Base-by-base conservation (phyloP, 208 protist species). In the Trypanosoma conorhini region DNA sequence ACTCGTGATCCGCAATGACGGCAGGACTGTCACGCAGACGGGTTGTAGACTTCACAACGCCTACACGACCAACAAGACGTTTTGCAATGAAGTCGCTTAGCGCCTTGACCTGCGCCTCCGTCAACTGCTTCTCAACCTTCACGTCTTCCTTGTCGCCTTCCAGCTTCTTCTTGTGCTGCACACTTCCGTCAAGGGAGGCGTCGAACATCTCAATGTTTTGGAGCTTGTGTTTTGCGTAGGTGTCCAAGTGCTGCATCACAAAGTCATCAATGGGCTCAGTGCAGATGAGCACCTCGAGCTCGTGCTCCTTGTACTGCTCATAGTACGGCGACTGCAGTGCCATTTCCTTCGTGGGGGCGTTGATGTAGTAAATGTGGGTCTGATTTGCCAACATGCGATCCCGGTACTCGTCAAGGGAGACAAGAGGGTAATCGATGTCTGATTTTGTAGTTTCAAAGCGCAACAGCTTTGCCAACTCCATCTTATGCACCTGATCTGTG, bases 361-460 rank as follows among this genome's bases (percentile, higher is more conserved):
- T 86, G 17, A 99, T 75, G 85, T 98, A 99, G 83, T 98, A 99
- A 74, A 99, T 98, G 38, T 96, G 81, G 0, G 86, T 92, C 85
- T 99, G 96, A 58, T 96, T 94, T n/a, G 82, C 77, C 76, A 88
- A 80, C 95, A 98, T 98, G 60, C 98, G 93, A n/a, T 88, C 80
- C 44, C 98, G 88, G 83, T 99, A 99, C 54, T 98, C 97, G 63
- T 98, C 91, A 5, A 99, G 83, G 1, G 92, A 94, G n/a, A 95
- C 83, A 62, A 91, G 83, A 5, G 83, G 84, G 62, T 87, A 94
- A 64, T 90, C 84, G 44, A 88, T 76, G 56, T 87, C 83, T 24
- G 77, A 86, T 67, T 92, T 86, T 56, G 86, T 93, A 33, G 89
- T 94, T 67, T 98, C 86, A 79, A 98, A 98, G 58, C 95, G 88